phyloP scores from a whole-genome alignment of 129 eudicot genomes.

The Centaurea solstitialis region DNA sequence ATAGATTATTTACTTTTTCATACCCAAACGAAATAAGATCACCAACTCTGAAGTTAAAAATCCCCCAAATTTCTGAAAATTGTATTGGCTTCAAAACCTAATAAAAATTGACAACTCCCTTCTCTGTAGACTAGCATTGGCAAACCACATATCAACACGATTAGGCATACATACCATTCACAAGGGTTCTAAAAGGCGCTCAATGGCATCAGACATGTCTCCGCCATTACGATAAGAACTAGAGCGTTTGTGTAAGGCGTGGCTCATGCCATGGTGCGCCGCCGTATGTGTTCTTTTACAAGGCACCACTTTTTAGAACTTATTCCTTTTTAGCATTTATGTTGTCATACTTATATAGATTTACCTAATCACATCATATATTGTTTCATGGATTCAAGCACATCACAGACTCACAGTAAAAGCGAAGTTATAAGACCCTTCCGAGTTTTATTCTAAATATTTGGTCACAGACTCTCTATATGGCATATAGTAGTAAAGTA shows the following conservation, averaged over 20 bases:
- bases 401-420: not conserved
- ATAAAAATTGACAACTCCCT: not conserved
- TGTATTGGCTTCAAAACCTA: not conserved
- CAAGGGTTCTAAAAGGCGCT: not conserved
- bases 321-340: not conserved
- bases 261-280: too few species aligned
- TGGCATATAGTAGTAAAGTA: not conserved
- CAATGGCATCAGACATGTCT: too few species aligned
- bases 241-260: too few species aligned
- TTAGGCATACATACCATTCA: not conserved
- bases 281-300: not conserved
- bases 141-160: not conserved
- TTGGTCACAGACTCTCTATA: not conserved
- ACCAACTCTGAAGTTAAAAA: not conserved
- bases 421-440: not conserved
- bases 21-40: not conserved
- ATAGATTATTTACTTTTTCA: not conserved
- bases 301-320: too few species aligned
- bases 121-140: not conserved
- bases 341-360: not conserved
- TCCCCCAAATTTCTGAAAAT: not conserved
- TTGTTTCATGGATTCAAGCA: not conserved
- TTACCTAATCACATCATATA: not conserved
- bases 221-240: too few species aligned
- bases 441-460: not conserved